Conservation (phyloP, 495 filamentous ascomycete species). For the Penicillium cosmopolitanum region DNA sequence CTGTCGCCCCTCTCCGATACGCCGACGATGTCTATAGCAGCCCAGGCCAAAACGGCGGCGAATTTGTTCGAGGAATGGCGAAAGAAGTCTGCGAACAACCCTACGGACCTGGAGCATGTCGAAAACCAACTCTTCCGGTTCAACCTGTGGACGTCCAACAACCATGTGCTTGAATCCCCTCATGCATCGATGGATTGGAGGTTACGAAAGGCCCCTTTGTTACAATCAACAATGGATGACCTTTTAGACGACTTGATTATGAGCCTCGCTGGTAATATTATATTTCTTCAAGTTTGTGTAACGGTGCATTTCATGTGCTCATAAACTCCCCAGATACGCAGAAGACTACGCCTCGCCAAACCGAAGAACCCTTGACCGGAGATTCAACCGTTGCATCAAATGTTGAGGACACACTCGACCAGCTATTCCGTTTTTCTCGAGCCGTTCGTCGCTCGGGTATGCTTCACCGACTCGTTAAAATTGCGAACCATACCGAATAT, state of each 20-base stretch:
- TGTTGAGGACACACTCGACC: slow-evolving; percentile 9
- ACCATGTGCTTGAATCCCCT: slow-evolving; percentile 17
- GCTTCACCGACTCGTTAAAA: slow-evolving; percentile 22
- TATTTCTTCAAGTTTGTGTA: neutral
- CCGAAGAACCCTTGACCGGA: neutral
- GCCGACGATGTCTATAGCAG: neutral
- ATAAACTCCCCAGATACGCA: neutral
- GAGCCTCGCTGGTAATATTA: slow-evolving; percentile 6
- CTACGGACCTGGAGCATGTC: neutral
- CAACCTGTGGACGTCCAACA: slow-evolving; percentile 24
- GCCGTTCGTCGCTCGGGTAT: slow-evolving; percentile 23
- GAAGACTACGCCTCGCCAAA: neutral
- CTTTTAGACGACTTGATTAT: slow-evolving; percentile 17
- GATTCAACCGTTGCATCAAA: neutral
- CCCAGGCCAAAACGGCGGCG: neutral
- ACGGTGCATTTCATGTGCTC: neutral
- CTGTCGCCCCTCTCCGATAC: neutral
- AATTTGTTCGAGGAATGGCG: neutral
- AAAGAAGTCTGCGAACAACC: neutral
- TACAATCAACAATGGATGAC: slow-evolving; percentile 17
- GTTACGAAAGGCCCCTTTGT: slow-evolving; percentile 18
- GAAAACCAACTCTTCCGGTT: slow-evolving; percentile 27
- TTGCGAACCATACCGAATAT: neutral
- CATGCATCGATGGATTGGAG: slow-evolving; percentile 27
- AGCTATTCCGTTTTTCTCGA: slow-evolving; percentile 19